Evolutionary conservation across 2,329 filamentous ascomycete species (phyloP).

Genomic region (Scorias spongiosa): DNA sequence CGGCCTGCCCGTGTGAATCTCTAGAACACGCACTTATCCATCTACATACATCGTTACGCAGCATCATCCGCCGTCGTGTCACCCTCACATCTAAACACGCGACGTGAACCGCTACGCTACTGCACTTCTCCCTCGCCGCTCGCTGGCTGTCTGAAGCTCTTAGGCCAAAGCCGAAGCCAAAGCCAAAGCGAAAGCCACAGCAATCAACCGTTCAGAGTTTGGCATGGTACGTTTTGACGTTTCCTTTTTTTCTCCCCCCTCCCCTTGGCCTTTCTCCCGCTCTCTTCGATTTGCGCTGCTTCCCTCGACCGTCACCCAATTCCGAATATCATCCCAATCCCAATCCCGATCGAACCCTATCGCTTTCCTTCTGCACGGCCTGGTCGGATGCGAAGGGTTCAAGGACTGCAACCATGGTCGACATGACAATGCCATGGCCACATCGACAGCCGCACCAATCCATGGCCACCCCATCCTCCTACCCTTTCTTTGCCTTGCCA

Average conservation of each 20-base stretch:
- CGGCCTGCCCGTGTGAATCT: too few species aligned
- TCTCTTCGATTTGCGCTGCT: neutral
- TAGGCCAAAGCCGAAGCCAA: too few species aligned
- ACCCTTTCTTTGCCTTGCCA: neutral
- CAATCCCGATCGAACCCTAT: neutral
- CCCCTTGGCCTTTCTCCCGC: neutral
- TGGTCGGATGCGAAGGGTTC: too few species aligned
- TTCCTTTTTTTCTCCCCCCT: neutral
- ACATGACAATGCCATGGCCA: neutral
- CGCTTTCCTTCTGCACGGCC: neutral
- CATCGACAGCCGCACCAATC: neutral
- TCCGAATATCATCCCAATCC: neutral
- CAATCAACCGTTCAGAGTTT: neutral
- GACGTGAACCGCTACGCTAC: neutral
- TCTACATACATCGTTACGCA: too few species aligned
- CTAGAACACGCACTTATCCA: too few species aligned
- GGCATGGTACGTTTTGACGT: neutral
- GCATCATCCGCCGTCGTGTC: too few species aligned
- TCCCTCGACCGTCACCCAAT: neutral
- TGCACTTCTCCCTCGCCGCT: neutral
- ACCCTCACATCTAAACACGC: neutral
- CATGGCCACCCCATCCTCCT: neutral
- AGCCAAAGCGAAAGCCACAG: too few species aligned
- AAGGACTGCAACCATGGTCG: too few species aligned
- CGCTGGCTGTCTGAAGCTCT: neutral